Evolutionary conservation across 2,329 filamentous ascomycete species (phyloP).

Genomic region (Boeremia exigua): DNA sequence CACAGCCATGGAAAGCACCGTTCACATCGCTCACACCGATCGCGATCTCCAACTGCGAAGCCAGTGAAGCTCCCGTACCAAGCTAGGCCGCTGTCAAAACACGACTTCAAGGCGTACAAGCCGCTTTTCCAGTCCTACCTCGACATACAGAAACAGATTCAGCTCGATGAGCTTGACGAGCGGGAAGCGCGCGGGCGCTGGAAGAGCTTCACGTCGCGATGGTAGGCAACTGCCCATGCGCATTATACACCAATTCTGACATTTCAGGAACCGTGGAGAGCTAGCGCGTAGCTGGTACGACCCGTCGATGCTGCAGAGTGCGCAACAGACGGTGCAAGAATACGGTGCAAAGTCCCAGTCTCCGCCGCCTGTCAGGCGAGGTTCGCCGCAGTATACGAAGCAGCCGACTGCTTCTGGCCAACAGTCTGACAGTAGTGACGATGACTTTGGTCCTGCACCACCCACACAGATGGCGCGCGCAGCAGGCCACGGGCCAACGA

Average conservation of each 20-base stretch:
- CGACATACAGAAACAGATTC: slow-evolving; percentile 81
- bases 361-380: slow-evolving; percentile 22
- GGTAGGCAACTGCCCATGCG: slow-evolving; percentile 60
- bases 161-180: slow-evolving; percentile 72
- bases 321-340: slow-evolving; percentile 46
- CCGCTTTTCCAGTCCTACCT: slow-evolving; percentile 84
- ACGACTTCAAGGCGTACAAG: slow-evolving; percentile 69
- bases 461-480: slow-evolving; percentile 46
- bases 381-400: slow-evolving; percentile 28
- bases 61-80: slow-evolving; percentile 64
- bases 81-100: slow-evolving; percentile 70
- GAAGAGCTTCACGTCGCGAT: slow-evolving; percentile 92
- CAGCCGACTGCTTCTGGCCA: neutral
- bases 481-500: slow-evolving; percentile 59
- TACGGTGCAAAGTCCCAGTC: slow-evolving; percentile 22
- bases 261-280: slow-evolving; percentile 77
- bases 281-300: slow-evolving; percentile 94
- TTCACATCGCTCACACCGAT: slow-evolving; percentile 26
- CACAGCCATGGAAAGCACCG: slow-evolving; percentile 30
- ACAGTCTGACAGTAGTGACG: slow-evolving; percentile 47
- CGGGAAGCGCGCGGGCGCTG: slow-evolving; percentile 82
- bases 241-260: neutral
- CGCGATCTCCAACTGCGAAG: slow-evolving; percentile 37
- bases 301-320: slow-evolving; percentile 69
- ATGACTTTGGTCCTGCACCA: slow-evolving; percentile 61